Evolutionary conservation across 75 land plant genomes (phyloP), one percentile per base, ranked within the genome.

Genomic region (Picea glauca): DNA sequence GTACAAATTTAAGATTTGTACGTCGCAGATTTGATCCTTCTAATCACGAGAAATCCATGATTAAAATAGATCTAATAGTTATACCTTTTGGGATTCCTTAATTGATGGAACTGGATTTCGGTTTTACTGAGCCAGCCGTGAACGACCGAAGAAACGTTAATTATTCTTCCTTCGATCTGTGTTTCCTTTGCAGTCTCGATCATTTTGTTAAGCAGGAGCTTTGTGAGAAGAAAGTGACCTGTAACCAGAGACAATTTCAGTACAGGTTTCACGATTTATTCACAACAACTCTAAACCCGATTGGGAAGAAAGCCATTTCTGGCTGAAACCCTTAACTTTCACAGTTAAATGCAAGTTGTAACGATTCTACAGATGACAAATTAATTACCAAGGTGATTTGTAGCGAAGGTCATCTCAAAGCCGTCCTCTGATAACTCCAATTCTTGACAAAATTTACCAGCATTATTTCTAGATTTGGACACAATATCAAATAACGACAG

Each of bases 181-280:
- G 85, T 88, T 66, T 79, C 62, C 14, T 57, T 70, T 26, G 94
- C 90, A 63, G 94, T 94, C 68, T 88, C 86, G 33, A 92, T 65
- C 91, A 94, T 92, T 60, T 79, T 89, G 74, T 85, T 89, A 43
- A 90, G 33, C 32, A 93, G 56, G 76, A 84, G 33, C 31, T 88
- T 88, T 59, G 96, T 93, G 46, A 93, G 74, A 35, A 93, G 77
- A 81, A 81, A 93, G 82, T 93, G 96, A 2, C 96, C 96, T 93
- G 87, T 60, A 20, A 62, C 17, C 8, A 62, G 3, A 62, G 8
- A 18, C 63, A 62, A 62, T 20, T 20, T 4, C 23, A 21, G 63
- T 18, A 20, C 5, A 15, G 5, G 63, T 62, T 62, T 62, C 20
- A 62, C 23, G 20, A 20, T 62, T 3, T 62, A 62, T 20, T 62